Base-by-base conservation (phyloP, 805 yeast genomes). In the Nakazawaea holstii region DNA sequence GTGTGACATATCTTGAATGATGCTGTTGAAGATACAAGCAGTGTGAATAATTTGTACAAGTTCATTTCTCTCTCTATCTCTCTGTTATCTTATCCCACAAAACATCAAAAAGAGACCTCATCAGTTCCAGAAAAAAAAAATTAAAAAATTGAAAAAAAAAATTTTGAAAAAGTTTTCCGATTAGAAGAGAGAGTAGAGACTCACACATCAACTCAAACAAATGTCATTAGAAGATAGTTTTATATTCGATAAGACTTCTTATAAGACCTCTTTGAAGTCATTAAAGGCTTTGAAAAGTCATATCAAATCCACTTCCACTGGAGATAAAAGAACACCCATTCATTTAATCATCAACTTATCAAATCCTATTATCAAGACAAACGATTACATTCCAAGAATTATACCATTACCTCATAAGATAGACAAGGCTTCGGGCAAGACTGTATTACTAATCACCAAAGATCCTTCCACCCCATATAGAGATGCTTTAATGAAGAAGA, bases 391-490 rank as follows among this genome's bases (percentile, higher is more conserved):
- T 1, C 84, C 87, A 3, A 65, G 87, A 37, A 74, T 83, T 42
- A 68, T 82, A 24, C 86, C 88, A 3, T 53, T 85, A 10, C 70
- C 77, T 0, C 67, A 74, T 53, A 73, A 76, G 52, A 60, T 84
- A 48, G 74, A 73, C 45, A 71, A 69, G 48, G 59, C 78, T 2
- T 72, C 73, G 17, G 74, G 75, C 17, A 67, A 74, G 43, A 67
- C 79, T 20, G 73, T 85, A 5, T 59, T 86, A 4, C 67, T 88
- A 15, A 72, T 88, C 11, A 84, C 92, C 8, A 86, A 84, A 53
- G 94, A 87, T 57, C 91, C 92, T 1, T 76, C 83, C 5, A 68
- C 76, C 4, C 69, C 72, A 6, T 86, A 79, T 55, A 68, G 80
- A 32, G 69, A 68, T 9, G 69, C 73, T 4, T 59, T 86, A 5